Evolutionary conservation across 805 yeast genomes (phyloP), one percentile per base, ranked within the genome.

Genomic region (Wickerhamiella dianesei): DNA sequence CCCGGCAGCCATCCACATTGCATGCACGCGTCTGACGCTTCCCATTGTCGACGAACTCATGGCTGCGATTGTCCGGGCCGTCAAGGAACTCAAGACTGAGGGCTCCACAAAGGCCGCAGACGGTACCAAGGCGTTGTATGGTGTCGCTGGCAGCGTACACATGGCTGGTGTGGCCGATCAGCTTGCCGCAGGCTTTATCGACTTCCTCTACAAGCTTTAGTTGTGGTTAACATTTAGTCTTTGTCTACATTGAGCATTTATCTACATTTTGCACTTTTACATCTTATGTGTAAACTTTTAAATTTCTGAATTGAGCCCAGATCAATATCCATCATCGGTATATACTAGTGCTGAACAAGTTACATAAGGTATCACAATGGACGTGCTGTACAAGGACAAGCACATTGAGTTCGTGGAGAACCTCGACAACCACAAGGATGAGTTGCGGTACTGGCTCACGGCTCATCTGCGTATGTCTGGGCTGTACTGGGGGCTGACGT

Each of bases 401-500:
- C 89, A 82, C 58, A 68, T 80, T 18, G 59, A 63, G 18, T 82
- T 78, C 60, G 70, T 82, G 29, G 65, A 69, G 47, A 63, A 75
- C 1, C 63, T 81, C 40, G 79, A 80, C 54, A 64, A 70, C 43
- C 68, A 72, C 51, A 68, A 73, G 46, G 72, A 77, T 60, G 73
- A 80, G 59, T 67, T 78, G 22, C 87, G 82, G 56, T 88, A 86
- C 64, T 86, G 95, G 92, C 64, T 88, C 44, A 76, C 85, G 9
- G 97, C 92, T 58, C 97, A 92, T 61, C 68, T 92, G 44, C 72
- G 96, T 29, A 64, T 92, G 71, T 86, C 65, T 57, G 98, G 97
- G 1, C 71, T 92, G 0, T 92, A 92, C 61, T 92, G 99, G 99
- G 97, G 96, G 0, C 67, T 85, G 2, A 80, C 82, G 16, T 86